Conservation (phyloP, 1,139 yeast genomes). For the Schwanniomyces etchellsii region DNA sequence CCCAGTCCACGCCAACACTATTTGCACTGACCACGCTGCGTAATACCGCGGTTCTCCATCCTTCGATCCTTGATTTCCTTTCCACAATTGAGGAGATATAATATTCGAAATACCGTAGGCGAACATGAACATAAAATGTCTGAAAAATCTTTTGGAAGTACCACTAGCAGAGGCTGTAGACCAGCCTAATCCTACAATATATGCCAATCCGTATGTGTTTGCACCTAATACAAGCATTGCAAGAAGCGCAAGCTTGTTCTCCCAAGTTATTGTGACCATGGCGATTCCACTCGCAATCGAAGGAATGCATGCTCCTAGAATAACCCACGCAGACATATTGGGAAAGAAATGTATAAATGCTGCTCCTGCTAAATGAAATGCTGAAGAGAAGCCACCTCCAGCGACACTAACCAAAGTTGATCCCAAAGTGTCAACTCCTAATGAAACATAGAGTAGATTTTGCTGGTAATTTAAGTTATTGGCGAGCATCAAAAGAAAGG, state of each 20-base stretch:
- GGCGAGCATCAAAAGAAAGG: constrained; percentile 37
- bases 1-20: constrained; percentile 37
- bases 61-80: constrained; percentile 5
- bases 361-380: constrained; percentile 26
- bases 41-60: constrained; percentile 7
- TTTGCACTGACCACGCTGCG: constrained; percentile 52
- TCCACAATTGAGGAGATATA: constrained; percentile 20
- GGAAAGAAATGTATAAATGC: constrained; percentile 13
- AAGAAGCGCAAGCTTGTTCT: constrained; percentile 34
- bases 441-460: constrained; percentile 32
- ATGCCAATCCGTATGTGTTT: constrained; percentile 12
- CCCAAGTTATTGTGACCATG: constrained; percentile 35
- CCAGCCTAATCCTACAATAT: constrained; percentile 12
- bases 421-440: constrained; percentile 23
- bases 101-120: constrained; percentile 13
- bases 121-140: constrained; percentile 13
- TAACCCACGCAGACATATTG: constrained; percentile 8
- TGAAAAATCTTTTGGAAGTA: constrained; percentile 10
- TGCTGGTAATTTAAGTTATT: constrained; percentile 45
- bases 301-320: constrained; percentile 23
- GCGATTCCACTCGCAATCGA: constrained; percentile 22
- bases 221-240: constrained; percentile 14
- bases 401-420: constrained; percentile 52
- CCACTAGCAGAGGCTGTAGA: constrained; percentile 12
- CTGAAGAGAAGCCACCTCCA: constrained; percentile 37